A percentile compares a stretch with the other conserved stretches of the same genome.
Conservation (phyloP, 1,139 yeast genomes). For the Scheffersomyces quercinus region DNA sequence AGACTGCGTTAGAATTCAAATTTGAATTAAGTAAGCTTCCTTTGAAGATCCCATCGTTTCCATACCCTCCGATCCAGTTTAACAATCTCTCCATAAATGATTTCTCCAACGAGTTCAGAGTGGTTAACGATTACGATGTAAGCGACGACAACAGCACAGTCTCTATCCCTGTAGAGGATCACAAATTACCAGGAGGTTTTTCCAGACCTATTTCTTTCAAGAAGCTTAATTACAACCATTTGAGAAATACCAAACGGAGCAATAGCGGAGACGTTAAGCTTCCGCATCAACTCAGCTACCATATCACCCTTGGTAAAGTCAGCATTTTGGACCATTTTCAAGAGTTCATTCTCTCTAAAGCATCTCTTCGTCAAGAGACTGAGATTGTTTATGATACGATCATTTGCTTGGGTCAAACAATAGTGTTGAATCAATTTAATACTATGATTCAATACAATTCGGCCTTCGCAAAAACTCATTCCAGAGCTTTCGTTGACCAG, state of each 20-base stretch:
- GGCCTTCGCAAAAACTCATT: background rate
- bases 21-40: constrained; percentile 27
- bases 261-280: too few species aligned
- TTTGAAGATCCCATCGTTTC: constrained; percentile 20
- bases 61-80: constrained; percentile 28
- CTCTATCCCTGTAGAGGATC: background rate
- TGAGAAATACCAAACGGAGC: constrained; percentile 1
- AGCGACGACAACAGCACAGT: background rate
- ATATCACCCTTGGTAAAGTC: constrained; percentile 12
- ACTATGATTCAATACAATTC: constrained; percentile 4
- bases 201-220: constrained; percentile 3
- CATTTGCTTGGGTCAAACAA: constrained; percentile 21
- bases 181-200: constrained; percentile 10
- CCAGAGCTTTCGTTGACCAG: constrained; percentile 4
- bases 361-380: background rate
- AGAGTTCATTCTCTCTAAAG: constrained; percentile 3
- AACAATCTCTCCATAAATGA: constrained; percentile 19
- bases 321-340: constrained; percentile 13
- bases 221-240: constrained; percentile 3
- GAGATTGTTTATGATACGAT: constrained; percentile 2
- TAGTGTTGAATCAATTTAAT: constrained; percentile 15
- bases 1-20: constrained; percentile 18
- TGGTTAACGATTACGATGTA: constrained; percentile 12
- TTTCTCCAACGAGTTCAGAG: constrained; percentile 18
- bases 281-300: constrained; percentile 11